A percentile compares a stretch with the other conserved stretches of the same genome.
Evolutionary conservation across 2,329 filamentous ascomycete species (phyloP).

Genomic region (Neophaeococcomyces mojaviensis): DNA sequence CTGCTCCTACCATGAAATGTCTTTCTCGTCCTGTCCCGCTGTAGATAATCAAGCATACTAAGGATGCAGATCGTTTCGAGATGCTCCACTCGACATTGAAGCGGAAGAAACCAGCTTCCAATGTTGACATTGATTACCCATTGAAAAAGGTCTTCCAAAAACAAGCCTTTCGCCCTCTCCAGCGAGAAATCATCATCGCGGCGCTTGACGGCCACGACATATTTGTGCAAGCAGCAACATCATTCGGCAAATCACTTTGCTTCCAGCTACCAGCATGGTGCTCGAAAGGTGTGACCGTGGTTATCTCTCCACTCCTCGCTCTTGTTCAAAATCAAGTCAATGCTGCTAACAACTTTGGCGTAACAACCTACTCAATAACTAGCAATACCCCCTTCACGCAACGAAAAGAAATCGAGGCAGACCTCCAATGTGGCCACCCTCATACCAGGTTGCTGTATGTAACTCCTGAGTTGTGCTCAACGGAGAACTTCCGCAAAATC

Average conservation of each 20-base stretch:
- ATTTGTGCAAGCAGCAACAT: constrained; percentile 70
- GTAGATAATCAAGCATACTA: too few relatives aligned
- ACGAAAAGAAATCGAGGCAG: constrained; percentile 62
- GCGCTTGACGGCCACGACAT: constrained; percentile 80
- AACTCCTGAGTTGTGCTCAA: constrained; percentile 80
- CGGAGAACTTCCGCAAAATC: constrained; percentile 66
- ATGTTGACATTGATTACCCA: constrained; percentile 63
- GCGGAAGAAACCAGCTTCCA: constrained; percentile 1
- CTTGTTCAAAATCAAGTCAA: constrained; percentile 95
- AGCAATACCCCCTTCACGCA: constrained; percentile 64
- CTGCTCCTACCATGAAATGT: too few relatives aligned
- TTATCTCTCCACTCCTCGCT: constrained; percentile 80
- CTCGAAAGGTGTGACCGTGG: constrained; percentile 80
- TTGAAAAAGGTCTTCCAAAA: constrained; percentile 68
- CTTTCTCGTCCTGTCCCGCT: too few relatives aligned
- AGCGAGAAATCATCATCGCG: constrained; percentile 79
- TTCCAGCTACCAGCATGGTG: constrained; percentile 88
- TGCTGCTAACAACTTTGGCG: constrained; percentile 63
- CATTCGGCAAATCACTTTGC: constrained; percentile 86
- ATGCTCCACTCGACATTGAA: constrained; percentile 7
- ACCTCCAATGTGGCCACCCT: constrained; percentile 83
- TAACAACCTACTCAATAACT: constrained; percentile 80
- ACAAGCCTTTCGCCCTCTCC: constrained; percentile 67
- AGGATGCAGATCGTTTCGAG: not conserved
- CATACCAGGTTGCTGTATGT: constrained; percentile 79